Base-by-base conservation (phyloP, 2,329 filamentous ascomycete species). In the Microcyclosporella mali region DNA sequence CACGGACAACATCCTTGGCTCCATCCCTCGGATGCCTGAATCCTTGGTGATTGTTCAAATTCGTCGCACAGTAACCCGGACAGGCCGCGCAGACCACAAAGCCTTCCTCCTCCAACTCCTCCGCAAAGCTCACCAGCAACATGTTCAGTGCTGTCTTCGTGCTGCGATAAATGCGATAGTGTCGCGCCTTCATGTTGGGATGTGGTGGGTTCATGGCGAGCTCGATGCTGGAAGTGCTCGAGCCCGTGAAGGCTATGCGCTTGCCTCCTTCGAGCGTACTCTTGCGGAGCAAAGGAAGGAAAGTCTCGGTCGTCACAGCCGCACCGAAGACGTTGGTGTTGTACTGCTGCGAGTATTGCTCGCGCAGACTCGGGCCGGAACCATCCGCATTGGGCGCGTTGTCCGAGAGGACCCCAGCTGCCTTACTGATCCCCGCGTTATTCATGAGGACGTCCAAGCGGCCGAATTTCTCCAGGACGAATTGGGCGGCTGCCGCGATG, bases 401-500 rank as follows among this genome's bases (percentile, higher is more conserved):
- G 8, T 37, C 41, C 9, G 21, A 33, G n/a, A 41, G 37, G 14
- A 31, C 12, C 31, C 15, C 28, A 7, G 14, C 12, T 2, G 21
- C 34, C 21, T 25, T 32, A 11, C 46, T 40, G 15, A 61, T 52
- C 12, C 64, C 66, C 7, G 64, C 64, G 36, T 68, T 68, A 33
- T 60, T 47, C 25, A 67, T 49, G 1, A 68, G 50, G 30, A 67
- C 46, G 41, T 68, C 64, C 1, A 67, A 50, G 10, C 46, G 53
- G 16, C 55, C 54, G 48, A 58, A 41, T 9, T 53, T 47, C 12
- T 54, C 16, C 37, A 56, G 53, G 1, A 67, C 61, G 1, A 47
- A 41, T 3, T 55, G 43, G 6, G 61, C 66, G 6, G 68, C 68
- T 3, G 55, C 46, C 4, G 49, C 45, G 50, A 74, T 69, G 29